Conservation (phyloP, 169 alveolate species). For the Plasmodium vivax region DNA sequence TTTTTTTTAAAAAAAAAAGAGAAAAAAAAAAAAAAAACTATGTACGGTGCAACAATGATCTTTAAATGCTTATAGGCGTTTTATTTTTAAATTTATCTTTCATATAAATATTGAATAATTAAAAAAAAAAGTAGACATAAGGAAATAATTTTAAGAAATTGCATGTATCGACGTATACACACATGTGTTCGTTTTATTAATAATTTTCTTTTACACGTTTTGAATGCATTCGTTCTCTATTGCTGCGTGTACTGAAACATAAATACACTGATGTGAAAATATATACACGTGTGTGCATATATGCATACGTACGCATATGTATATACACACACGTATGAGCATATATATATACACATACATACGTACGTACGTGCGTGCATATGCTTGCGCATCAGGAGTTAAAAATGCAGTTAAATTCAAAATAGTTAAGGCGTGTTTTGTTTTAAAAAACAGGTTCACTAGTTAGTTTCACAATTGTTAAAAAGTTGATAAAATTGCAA, state of each 20-base stretch:
- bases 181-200: constrained; percentile 3
- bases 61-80: constrained; percentile 38
- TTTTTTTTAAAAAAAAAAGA: background rate
- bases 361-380: constrained; percentile 11
- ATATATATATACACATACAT: constrained; percentile 6
- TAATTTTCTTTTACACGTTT: constrained; percentile 15
- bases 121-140: constrained; percentile 32
- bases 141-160: constrained; percentile 25
- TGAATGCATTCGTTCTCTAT: constrained; percentile 13
- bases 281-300: constrained; percentile 10
- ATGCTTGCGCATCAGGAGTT: constrained; percentile 27
- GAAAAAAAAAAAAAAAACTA: constrained; percentile 6
- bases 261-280: constrained; percentile 6
- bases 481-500: constrained; percentile 15
- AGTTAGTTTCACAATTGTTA: constrained; percentile 31
- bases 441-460: constrained; percentile 32
- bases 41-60: constrained; percentile 19
- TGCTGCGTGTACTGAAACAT: constrained; percentile 30
- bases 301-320: background rate
- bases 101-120: background rate
- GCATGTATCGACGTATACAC: constrained; percentile 17
- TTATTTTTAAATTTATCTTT: constrained; percentile 22
- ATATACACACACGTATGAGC: constrained; percentile 2
- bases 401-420: constrained; percentile 42
- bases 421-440: constrained; percentile 5